Evolutionary conservation across 2,329 filamentous ascomycete genomes (phyloP).

Genomic region (Neopestalotiopsis rosae): DNA sequence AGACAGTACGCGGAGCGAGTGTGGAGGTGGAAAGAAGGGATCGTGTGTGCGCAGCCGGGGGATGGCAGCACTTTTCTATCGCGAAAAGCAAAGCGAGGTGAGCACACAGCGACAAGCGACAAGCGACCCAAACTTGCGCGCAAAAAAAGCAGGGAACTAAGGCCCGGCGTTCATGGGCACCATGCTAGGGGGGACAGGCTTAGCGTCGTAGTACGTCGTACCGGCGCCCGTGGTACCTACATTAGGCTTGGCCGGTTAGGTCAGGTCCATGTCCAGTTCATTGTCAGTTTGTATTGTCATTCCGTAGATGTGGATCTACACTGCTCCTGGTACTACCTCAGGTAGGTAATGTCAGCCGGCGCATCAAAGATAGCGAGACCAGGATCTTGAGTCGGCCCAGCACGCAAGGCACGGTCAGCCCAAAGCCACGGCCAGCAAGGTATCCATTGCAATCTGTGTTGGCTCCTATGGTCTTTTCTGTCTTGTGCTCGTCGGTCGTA

Average conservation of each 20-base stretch:
- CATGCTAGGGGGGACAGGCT: background rate
- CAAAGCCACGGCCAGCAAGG: background rate
- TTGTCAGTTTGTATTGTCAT: background rate
- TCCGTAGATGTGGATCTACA: background rate
- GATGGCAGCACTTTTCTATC: conserved; percentile 9
- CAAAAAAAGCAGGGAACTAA: background rate
- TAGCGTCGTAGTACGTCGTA: background rate
- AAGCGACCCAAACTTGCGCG: background rate
- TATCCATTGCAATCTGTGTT: background rate
- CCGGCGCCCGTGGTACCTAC: background rate
- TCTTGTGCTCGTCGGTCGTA: background rate
- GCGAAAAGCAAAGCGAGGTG: background rate
- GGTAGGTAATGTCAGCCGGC: background rate
- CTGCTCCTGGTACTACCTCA: background rate
- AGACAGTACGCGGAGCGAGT: conserved; percentile 4
- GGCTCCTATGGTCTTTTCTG: background rate
- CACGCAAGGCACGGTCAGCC: background rate
- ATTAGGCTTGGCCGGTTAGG: background rate
- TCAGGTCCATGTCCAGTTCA: background rate
- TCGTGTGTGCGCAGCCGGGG: conserved; percentile 7
- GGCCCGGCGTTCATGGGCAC: too few species aligned
- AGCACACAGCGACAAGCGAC: background rate
- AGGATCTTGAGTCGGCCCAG: background rate
- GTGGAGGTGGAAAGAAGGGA: conserved; percentile 14
- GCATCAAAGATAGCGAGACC: background rate